Evolutionary conservation across 306 rosid genomes (phyloP).

Genomic region (Neltuma alba): DNA sequence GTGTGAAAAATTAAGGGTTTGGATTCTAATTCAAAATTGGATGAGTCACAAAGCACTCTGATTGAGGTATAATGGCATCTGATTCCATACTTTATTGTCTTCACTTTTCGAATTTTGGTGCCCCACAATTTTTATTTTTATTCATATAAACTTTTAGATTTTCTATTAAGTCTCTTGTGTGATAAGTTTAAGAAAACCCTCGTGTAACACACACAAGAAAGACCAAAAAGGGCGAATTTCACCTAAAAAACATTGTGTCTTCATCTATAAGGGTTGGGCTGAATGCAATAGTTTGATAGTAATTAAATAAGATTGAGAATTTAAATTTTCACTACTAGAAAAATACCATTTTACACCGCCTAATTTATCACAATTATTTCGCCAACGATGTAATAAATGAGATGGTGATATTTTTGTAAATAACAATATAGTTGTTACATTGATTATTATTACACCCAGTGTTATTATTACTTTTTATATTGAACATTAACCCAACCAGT

Average conservation of each 20-base stretch:
- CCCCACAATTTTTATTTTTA: not conserved
- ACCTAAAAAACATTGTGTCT: not conserved
- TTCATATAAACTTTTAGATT: not conserved
- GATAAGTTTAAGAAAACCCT: not conserved
- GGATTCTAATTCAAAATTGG: constrained; percentile 31
- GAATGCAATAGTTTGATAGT: not conserved
- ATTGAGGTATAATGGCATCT: constrained; percentile 3
- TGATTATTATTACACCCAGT: no score
- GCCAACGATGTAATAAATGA: no score
- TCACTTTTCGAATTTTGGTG: not conserved
- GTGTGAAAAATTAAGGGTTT: not conserved
- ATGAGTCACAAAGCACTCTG: constrained; percentile 25
- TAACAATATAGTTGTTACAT: no score
- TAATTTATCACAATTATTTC: no score
- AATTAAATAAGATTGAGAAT: not conserved
- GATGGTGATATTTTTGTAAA: no score
- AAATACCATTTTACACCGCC: no score
- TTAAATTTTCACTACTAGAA: no score
- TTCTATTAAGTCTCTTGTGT: not conserved
- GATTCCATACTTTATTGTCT: not conserved
- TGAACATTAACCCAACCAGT: no score
- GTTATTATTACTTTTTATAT: no score
- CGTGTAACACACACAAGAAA: not conserved
- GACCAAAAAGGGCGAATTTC: not conserved
- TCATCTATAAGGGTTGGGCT: not conserved